Evolutionary conservation across 2,329 filamentous ascomycete species (phyloP).

Genomic region (Fusarium torreyae): DNA sequence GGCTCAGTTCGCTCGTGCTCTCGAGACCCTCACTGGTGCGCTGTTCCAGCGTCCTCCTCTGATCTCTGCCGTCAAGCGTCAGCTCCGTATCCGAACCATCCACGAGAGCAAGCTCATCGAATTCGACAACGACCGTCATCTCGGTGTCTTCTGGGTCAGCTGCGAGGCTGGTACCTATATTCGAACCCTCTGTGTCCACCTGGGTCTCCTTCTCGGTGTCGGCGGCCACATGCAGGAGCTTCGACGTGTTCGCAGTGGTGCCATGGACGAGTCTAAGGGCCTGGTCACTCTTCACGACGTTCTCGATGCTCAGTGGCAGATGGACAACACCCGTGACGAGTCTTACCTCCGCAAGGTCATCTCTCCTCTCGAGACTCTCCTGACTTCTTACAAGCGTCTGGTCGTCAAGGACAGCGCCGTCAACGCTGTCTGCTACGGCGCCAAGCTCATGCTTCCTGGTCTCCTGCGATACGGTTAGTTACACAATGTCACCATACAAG

Average conservation of each 20-base stretch:
- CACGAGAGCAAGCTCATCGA: conserved; percentile 97
- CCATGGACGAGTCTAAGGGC: conserved; percentile 91
- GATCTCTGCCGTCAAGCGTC: conserved; percentile 98
- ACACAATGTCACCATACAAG: background rate
- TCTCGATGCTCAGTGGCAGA: conserved; percentile 94
- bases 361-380: conserved; percentile 89
- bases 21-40: conserved; percentile 96
- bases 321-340: conserved; percentile 97
- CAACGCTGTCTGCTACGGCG: conserved; percentile 98
- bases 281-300: conserved; percentile 91
- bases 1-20: conserved; percentile 90
- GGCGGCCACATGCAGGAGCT: conserved; percentile 99
- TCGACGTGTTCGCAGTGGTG: conserved; percentile 91
- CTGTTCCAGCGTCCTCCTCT: conserved; percentile 93
- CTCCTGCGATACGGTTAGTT: conserved; percentile 87
- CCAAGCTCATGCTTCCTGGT: conserved; percentile 98
- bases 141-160: conserved; percentile 99
- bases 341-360: conserved; percentile 93
- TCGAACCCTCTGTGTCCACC: conserved; percentile 95
- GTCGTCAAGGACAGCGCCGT: conserved; percentile 90
- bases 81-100: conserved; percentile 97
- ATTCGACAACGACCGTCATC: conserved; percentile 98
- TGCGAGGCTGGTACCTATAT: conserved; percentile 99
- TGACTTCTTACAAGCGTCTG: conserved; percentile 94
- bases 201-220: conserved; percentile 82